Base-by-base conservation (phyloP, 495 filamentous ascomycete genomes). In the Xylaria grammica region DNA sequence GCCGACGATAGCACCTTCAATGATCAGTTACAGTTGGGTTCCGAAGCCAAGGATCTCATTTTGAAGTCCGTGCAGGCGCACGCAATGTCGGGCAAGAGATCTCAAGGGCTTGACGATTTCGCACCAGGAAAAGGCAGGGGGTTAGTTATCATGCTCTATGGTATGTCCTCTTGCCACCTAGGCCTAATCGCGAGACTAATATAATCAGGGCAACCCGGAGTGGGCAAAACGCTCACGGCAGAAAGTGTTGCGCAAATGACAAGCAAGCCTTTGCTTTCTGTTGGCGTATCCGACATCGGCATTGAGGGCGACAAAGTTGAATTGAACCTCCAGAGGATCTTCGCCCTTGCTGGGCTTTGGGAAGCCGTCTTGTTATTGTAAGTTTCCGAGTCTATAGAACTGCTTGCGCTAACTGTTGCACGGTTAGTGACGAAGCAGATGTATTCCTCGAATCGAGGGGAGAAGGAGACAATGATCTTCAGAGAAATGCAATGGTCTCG, bases 321-420 rank as follows among this genome's bases (percentile, higher is more conserved):
- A 42, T 10, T 38, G 10, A 74, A 74, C 52, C 60, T 74, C 2
- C 51, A 66, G 24, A 53, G 49, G 15, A 59, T 69, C 9, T 74
- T 73, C 36, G 60, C 55, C 3, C 56, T 74, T 17, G 70, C 70
- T 36, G 57, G 36, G 5, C 40, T 54, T 6, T 74, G 70, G 70
- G 48, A 65, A 27, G 72, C 72, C n/a, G 61, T 74, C 20, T 52
- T 74, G 15, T 66, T 74, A 19, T 60, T 73, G 72, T 74, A 65
- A 40, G 38, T 36, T 4, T 19, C n/a, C 1, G 22, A 24, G 15
- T 17, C 13, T 17, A 26, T 7, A 2, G 17, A 7, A n/a, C 9
- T 34, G 24, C 15, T 20, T 29, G 1, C 24, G 6, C 3, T 62
- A 3, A 32, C 46, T 52, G 22, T 53, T 9, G 45, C 0, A 2